Evolutionary conservation across 768 basidiomycete species (phyloP), one percentile per base, ranked within the genome.

Genomic region (Boletellus ananiceps): DNA sequence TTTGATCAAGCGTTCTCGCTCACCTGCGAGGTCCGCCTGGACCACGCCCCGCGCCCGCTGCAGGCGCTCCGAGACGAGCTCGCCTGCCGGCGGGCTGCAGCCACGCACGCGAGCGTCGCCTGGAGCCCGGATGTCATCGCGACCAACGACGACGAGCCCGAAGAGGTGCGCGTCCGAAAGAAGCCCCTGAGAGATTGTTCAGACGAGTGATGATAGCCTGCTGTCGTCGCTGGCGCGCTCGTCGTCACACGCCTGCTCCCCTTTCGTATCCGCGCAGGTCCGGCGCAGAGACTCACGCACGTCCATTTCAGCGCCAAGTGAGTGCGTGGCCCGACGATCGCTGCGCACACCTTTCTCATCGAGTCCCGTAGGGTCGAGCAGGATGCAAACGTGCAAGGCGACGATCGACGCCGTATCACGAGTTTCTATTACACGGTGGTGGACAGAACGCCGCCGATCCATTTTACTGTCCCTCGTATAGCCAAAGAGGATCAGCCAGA

Each of bases 241-340:
- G 56, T 71, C 51, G 63, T 73, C 40, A 73, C 69, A 23, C 73
- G 71, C 19, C 62, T 64, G 2, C 46, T 74, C 39, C 71, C 69
- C 38, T 70, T 74, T 50, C 64, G 70, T 8, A 68, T 78, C 14
- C 70, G 76, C 18, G 77, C 51, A 9, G 50, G 52, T 3, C 69
- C 68, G 7, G 75, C 72, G 8, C 69, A 74, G 46, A 62, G 57
- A 8, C 53, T 47, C 8, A 69, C 65, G 29, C 56, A 60, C 23
- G 52, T 72, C 27, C 49, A 61, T 14, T 74, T 77, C 41, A 76
- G 71, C 34, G 74, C 73, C 18, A 71, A 60, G 76, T 75, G 25
- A 42, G 68, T 54, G 21, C 4, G 12, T 0, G 16, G 7, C 25
- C 15, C 8, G 18, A 14, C 14, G n/a, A 36, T 7, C 4, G 9